phyloP scores from a whole-genome alignment of 2,329 filamentous ascomycete species.

The Pseudocercospora fijiensis region DNA sequence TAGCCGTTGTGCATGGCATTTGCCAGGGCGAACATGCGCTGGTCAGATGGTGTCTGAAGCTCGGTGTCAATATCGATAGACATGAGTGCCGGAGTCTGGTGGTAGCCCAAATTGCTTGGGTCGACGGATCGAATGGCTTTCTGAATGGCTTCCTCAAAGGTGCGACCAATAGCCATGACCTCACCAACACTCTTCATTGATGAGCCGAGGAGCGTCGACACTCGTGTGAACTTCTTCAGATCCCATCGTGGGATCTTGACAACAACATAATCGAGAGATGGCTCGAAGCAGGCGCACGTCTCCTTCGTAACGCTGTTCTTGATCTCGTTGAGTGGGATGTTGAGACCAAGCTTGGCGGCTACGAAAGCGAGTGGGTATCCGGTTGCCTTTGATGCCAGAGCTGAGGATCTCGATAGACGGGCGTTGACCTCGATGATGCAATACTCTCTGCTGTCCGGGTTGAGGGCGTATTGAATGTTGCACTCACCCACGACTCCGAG shows the following conservation, averaged over 20 bases:
- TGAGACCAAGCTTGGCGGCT: constrained; percentile 91
- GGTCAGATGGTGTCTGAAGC: constrained; percentile 94
- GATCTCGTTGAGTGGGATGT: constrained; percentile 94
- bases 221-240: constrained; percentile 96
- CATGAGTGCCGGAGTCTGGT: constrained; percentile 85
- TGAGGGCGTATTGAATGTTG: constrained; percentile 97
- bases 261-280: constrained; percentile 94
- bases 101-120: constrained; percentile 92
- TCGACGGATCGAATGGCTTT: constrained; percentile 96
- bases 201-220: constrained; percentile 91
- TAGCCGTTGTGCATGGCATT: constrained; percentile 97
- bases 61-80: constrained; percentile 95
- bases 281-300: constrained; percentile 97
- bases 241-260: constrained; percentile 99
- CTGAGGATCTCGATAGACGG: constrained; percentile 89
- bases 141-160: constrained; percentile 97
- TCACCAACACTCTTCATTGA: constrained; percentile 99
- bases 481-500: constrained; percentile 97
- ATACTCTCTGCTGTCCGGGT: constrained; percentile 92
- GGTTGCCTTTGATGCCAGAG: constrained; percentile 93
- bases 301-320: constrained; percentile 93
- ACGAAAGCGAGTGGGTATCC: constrained; percentile 96
- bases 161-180: constrained; percentile 96
- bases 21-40: constrained; percentile 94
- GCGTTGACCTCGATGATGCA: constrained; percentile 99